These are phyloP conservation scores for Fraxinus angustifolia DNA, from an alignment of 305 asterid species.

Conservation along the genomic window DNA sequence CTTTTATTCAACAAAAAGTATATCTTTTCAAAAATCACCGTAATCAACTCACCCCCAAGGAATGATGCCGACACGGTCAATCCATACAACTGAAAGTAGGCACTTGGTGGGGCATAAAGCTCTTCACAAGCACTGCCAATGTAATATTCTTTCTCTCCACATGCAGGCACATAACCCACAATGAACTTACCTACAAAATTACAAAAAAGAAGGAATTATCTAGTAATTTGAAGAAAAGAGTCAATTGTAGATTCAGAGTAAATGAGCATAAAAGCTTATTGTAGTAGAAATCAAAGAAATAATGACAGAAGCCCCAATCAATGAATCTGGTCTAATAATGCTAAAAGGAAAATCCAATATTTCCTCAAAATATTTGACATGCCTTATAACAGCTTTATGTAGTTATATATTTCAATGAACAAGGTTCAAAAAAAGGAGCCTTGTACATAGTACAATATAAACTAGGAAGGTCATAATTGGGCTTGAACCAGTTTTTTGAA, in stretches of 20 bases:
- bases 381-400: constrained; percentile 4
- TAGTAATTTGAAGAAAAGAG: constrained; percentile 10
- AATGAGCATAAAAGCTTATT: constrained; percentile 4
- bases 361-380: background rate
- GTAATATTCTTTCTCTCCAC: constrained; percentile 91
- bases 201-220: constrained; percentile 9
- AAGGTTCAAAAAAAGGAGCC: background rate
- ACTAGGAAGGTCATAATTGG: background rate
- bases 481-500: background rate
- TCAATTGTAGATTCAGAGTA: background rate
- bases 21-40: constrained; percentile 9
- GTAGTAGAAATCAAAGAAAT: background rate
- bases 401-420: background rate
- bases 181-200: constrained; percentile 68
- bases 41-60: constrained; percentile 76
- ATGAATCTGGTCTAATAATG: constrained; percentile 1
- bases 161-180: constrained; percentile 72
- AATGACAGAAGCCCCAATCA: constrained; percentile 9
- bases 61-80: constrained; percentile 84
- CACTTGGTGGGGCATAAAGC: constrained; percentile 94
- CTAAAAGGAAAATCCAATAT: background rate
- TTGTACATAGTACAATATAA: background rate
- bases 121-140: constrained; percentile 86
- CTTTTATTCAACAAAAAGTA: background rate
- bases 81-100: constrained; percentile 85